Conservation (phyloP, 78 protist species). For the Creolimax fragrantissima region DNA sequence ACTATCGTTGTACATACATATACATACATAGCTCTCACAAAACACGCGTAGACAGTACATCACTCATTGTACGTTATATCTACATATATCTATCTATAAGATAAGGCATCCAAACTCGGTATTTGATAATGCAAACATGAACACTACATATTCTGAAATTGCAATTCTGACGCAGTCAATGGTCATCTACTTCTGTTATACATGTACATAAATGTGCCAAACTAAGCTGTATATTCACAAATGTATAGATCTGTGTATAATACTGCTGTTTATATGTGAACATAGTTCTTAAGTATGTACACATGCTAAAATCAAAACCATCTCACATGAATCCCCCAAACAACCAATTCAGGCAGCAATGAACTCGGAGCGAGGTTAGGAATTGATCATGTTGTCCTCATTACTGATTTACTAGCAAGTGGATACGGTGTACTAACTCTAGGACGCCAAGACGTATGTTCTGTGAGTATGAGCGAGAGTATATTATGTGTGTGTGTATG, state of each 20-base stretch:
- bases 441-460: background rate
- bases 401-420: background rate
- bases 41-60: background rate
- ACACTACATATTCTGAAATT: no score
- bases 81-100: background rate
- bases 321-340: no score
- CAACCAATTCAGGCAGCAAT: background rate
- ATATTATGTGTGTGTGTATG: no score
- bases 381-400: background rate
- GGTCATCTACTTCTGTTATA: background rate
- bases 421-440: conserved; percentile 32
- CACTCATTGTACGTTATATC: background rate
- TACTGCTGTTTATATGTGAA: background rate
- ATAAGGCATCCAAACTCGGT: background rate
- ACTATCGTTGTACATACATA: background rate
- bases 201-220: background rate
- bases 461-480: no score
- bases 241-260: background rate
- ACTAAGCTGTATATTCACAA: background rate
- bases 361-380: background rate
- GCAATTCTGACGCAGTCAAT: no score
- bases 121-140: no score
- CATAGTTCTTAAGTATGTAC: background rate
- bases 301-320: no score
- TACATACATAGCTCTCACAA: background rate